Percentiles rank a stretch among this genome's conserved stretches.
Evolutionary conservation across 768 basidiomycete species (phyloP).

Genomic region (Leccinum truebloodii): DNA sequence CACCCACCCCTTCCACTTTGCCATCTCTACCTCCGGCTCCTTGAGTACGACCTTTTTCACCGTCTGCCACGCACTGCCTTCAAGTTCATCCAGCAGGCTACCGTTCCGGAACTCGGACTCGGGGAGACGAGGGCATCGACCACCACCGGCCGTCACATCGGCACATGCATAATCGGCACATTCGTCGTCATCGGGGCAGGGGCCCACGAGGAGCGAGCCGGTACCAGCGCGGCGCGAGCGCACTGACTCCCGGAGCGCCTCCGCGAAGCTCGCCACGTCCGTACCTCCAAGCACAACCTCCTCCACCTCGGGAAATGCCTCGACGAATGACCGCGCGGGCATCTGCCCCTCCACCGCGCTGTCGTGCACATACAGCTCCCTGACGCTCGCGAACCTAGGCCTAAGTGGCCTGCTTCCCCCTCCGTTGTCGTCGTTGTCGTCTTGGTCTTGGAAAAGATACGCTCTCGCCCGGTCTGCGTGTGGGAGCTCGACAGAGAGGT

Average conservation of each 20-base stretch:
- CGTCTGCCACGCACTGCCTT: slow-evolving; percentile 11
- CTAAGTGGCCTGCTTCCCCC: slow-evolving; percentile 1
- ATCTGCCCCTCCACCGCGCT: no score
- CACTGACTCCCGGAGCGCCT: slow-evolving; percentile 15
- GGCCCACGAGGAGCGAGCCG: neutral
- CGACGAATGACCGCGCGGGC: no score
- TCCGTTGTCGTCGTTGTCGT: neutral
- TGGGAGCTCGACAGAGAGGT: slow-evolving; percentile 12
- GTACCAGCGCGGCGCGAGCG: no score
- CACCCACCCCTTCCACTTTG: slow-evolving; percentile 15
- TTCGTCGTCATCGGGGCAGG: neutral
- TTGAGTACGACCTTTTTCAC: slow-evolving; percentile 11
- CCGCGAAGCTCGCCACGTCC: slow-evolving; percentile 10
- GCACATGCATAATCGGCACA: neutral
- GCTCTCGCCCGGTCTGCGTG: slow-evolving; percentile 2
- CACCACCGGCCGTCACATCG: neutral
- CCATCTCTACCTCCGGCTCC: slow-evolving; percentile 10
- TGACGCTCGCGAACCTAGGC: slow-evolving; percentile 15
- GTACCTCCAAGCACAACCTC: no score
- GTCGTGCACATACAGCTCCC: slow-evolving; percentile 15
- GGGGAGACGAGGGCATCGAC: neutral
- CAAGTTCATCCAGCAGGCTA: neutral
- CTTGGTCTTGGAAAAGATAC: slow-evolving; percentile 12
- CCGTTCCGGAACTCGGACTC: neutral
- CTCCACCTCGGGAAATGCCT: no score